A percentile compares a stretch with the other conserved stretches of the same genome.
Evolutionary conservation across 2,329 filamentous ascomycete genomes (phyloP).

Genomic region (Clarireedia hainanense): DNA sequence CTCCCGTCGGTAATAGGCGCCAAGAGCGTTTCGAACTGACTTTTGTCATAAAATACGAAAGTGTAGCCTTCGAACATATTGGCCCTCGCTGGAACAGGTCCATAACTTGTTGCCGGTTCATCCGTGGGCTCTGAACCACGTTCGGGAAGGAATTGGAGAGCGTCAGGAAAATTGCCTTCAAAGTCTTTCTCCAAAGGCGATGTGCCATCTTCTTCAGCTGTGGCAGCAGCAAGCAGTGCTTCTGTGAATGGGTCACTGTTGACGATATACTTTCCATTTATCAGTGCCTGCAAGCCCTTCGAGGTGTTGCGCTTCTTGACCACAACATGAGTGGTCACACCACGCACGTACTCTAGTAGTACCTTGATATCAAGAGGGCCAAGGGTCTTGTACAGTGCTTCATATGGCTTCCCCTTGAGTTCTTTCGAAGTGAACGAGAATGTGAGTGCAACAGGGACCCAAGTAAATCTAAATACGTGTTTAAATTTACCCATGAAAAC

Average conservation of each 20-base stretch:
- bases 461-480: conserved; percentile 57
- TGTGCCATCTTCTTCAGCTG: conserved; percentile 23
- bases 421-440: conserved; percentile 71
- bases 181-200: conserved; percentile 70
- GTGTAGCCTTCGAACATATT: conserved; percentile 80
- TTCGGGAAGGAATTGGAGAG: conserved; percentile 63
- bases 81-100: conserved; percentile 56
- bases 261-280: conserved; percentile 74
- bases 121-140: conserved; percentile 67
- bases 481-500: conserved; percentile 67
- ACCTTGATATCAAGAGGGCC: conserved; percentile 89
- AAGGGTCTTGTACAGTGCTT: conserved; percentile 54
- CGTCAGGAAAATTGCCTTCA: conserved; percentile 68
- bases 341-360: conserved; percentile 60
- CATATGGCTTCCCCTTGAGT: conserved; percentile 57
- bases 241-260: conserved; percentile 59
- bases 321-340: conserved; percentile 77
- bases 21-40: conserved; percentile 68
- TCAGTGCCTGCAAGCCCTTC: conserved; percentile 76
- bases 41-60: conserved; percentile 75
- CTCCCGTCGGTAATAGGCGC: conserved; percentile 69
- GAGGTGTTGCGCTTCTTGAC: conserved; percentile 85
- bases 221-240: conserved; percentile 51
- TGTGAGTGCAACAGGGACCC: conserved; percentile 73
- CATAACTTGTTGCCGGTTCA: conserved; percentile 56